phyloP scores from a whole-genome alignment of 1,284 basidiomycete species.

The Anthracocystis setariae region DNA sequence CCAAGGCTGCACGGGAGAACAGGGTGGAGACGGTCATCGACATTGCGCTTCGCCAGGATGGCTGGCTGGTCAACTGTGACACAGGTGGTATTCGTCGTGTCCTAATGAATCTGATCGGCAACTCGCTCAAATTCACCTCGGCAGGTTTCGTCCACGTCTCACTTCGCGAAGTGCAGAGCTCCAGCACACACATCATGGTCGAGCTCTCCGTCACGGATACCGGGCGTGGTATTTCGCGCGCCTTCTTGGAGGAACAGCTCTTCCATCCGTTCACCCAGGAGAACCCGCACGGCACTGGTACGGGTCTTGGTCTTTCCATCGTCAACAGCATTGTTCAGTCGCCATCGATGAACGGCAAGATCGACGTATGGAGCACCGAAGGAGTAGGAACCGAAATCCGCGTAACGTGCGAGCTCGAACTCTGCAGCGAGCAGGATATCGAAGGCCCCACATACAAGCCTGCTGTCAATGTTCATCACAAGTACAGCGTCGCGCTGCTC shows the following conservation, averaged over 20 bases:
- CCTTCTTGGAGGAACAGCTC: conserved; percentile 78
- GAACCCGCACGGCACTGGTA: conserved; percentile 88
- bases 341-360: conserved; percentile 84
- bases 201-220: conserved; percentile 89
- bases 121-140: conserved; percentile 90
- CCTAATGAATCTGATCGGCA: conserved; percentile 92
- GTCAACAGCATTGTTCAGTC: conserved; percentile 91
- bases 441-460: conserved; percentile 68
- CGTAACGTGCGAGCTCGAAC: conserved; percentile 82
- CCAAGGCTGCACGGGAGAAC: conserved; percentile 37
- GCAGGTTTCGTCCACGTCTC: conserved; percentile 87
- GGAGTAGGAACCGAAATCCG: conserved; percentile 92
- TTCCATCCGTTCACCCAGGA: conserved; percentile 95
- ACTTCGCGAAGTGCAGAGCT: conserved; percentile 77
- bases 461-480: conserved; percentile 69
- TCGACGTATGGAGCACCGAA: conserved; percentile 86
- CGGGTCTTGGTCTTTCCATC: conserved; percentile 94
- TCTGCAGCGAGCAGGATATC: conserved; percentile 58
- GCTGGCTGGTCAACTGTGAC: conserved; percentile 89
- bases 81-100: conserved; percentile 90
- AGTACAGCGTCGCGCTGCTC: conserved; percentile 76
- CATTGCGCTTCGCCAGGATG: conserved; percentile 78
- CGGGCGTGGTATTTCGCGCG: conserved; percentile 74
- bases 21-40: conserved; percentile 88
- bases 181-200: conserved; percentile 76